Conservation (phyloP, 106 monocot genomes). For the Posidonia australis region DNA sequence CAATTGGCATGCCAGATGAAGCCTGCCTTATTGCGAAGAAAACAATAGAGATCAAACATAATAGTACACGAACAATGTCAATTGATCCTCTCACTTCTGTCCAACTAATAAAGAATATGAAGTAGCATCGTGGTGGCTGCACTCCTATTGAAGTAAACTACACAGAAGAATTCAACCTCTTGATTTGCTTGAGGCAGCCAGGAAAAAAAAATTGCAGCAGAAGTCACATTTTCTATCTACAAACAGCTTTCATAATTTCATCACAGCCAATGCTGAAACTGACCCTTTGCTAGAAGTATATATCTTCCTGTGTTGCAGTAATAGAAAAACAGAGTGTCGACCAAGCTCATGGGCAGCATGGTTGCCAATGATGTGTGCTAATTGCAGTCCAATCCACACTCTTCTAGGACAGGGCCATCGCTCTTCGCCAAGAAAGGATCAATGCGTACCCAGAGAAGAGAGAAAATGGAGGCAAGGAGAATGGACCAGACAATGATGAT, state of each 20-base stretch:
- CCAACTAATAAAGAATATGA: conserved; percentile 17
- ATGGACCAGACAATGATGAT: conserved; percentile 85
- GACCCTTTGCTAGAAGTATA: background rate
- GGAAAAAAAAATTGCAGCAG: background rate
- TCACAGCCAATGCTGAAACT: background rate
- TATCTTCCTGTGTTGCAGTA: background rate
- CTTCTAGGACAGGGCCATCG: conserved; percentile 61
- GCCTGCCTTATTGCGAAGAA: conserved; percentile 7
- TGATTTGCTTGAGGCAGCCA: background rate
- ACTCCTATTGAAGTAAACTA: background rate
- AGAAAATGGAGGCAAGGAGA: conserved; percentile 78
- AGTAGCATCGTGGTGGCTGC: background rate
- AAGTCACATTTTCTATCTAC: conserved; percentile 5
- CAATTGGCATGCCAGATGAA: background rate
- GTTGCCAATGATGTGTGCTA: conserved; percentile 4
- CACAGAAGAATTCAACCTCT: background rate
- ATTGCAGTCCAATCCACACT: conserved; percentile 72
- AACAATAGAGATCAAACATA: conserved; percentile 3
- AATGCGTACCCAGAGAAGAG: conserved; percentile 64
- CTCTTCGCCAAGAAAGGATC: conserved; percentile 64
- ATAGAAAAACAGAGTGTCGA: background rate
- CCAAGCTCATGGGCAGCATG: background rate
- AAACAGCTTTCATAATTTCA: background rate
- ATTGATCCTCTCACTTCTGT: conserved; percentile 2
- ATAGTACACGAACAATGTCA: background rate